phyloP scores from a whole-genome alignment of 164 flowering plant genomes.

The Vitis riparia region DNA sequence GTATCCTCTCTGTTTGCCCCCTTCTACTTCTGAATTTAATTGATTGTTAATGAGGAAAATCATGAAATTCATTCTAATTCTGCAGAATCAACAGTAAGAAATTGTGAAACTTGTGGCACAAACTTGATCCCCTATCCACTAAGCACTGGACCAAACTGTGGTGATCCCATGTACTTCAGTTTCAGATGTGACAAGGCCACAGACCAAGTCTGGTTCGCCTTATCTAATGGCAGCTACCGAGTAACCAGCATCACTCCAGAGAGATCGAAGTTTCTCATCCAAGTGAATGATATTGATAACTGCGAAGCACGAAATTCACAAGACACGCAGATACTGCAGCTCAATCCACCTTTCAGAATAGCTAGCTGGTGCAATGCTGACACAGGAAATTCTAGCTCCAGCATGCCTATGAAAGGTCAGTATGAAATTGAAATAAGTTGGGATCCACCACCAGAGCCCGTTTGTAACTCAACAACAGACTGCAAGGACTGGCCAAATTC shows the following conservation, averaged over 20 bases:
- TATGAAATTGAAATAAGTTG: constrained; percentile 34
- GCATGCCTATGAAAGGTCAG: background rate
- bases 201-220: constrained; percentile 27
- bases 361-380: constrained; percentile 22
- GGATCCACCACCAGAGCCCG: constrained; percentile 38
- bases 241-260: constrained; percentile 29
- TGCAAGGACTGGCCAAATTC: constrained; percentile 40
- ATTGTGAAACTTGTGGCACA: constrained; percentile 41
- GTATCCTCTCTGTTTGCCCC: too few species aligned
- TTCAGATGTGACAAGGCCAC: constrained; percentile 31
- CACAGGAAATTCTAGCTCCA: constrained; percentile 3
- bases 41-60: too few species aligned
- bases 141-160: constrained; percentile 43
- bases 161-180: constrained; percentile 34
- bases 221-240: constrained; percentile 15
- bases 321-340: background rate
- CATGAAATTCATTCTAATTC: background rate
- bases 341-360: constrained; percentile 27
- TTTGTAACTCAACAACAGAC: constrained; percentile 28
- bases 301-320: constrained; percentile 12
- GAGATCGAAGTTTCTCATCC: constrained; percentile 21
- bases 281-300: constrained; percentile 4
- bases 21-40: too few species aligned
- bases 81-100: constrained; percentile 30
- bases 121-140: constrained; percentile 44